Evolutionary conservation across 2,329 filamentous ascomycete genomes (phyloP).

Genomic region (Microsporum audouinii): DNA sequence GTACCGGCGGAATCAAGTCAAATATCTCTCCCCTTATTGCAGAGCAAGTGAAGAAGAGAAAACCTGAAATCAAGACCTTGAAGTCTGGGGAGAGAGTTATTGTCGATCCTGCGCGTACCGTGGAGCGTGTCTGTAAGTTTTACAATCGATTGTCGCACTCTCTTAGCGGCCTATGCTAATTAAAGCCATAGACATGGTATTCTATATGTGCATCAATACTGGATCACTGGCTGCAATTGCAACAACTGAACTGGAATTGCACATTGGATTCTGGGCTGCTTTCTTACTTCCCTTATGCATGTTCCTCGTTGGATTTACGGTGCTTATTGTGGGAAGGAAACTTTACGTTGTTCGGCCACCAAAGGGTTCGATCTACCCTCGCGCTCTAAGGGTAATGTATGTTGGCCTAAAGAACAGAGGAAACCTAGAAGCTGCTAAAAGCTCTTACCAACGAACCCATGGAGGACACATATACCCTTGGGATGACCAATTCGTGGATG

Average conservation of each 20-base stretch:
- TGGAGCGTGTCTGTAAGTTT: conserved; percentile 47
- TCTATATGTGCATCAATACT: conserved; percentile 62
- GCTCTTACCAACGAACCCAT: conserved; percentile 48
- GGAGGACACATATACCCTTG: conserved; percentile 41
- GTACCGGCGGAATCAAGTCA: conserved; percentile 57
- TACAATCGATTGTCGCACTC: background rate
- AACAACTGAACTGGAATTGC: conserved; percentile 56
- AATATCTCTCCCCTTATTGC: conserved; percentile 51
- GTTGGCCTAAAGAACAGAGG: conserved; percentile 44
- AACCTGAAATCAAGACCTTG: conserved; percentile 36
- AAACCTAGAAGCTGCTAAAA: conserved; percentile 54
- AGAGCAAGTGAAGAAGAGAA: conserved; percentile 52
- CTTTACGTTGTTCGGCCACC: conserved; percentile 39
- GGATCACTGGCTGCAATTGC: conserved; percentile 57
- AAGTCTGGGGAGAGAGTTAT: conserved; percentile 46
- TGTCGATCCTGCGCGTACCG: conserved; percentile 54
- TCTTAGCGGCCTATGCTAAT: conserved; percentile 1
- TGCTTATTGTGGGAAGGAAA: conserved; percentile 39
- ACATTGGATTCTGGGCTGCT: conserved; percentile 55
- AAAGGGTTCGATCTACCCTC: conserved; percentile 53
- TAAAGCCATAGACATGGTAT: conserved; percentile 46
- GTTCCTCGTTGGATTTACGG: conserved; percentile 50
- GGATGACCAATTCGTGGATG: conserved; percentile 61
- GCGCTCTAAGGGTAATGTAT: conserved; percentile 47
- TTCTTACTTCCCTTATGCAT: conserved; percentile 51